Conservation (phyloP, 2,329 filamentous ascomycete genomes). For the Kalmusia sp. region DNA sequence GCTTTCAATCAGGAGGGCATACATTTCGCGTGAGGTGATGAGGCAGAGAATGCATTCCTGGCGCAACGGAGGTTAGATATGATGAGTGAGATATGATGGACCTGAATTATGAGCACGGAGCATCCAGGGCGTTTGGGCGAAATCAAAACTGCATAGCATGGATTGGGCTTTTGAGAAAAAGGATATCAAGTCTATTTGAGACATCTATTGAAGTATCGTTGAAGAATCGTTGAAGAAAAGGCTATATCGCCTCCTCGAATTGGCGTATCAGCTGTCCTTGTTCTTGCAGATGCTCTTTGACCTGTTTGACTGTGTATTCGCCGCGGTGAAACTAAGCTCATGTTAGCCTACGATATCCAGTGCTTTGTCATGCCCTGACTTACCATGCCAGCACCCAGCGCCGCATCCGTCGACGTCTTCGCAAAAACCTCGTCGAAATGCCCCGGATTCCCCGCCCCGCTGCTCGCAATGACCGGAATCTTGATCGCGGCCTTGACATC, state of each 20-base stretch:
- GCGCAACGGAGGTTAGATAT: no score
- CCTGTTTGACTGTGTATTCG: conserved; percentile 92
- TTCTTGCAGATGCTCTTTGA: conserved; percentile 80
- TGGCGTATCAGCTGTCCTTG: conserved; percentile 80
- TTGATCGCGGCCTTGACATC: conserved; percentile 86
- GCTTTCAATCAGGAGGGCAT: conserved; percentile 93
- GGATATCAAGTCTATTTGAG: neutral
- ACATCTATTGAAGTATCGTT: conserved; percentile 1
- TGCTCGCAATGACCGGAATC: conserved; percentile 95
- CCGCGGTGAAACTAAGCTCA: conserved; percentile 83
- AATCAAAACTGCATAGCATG: conserved; percentile 25
- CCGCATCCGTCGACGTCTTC: conserved; percentile 86
- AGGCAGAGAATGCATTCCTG: conserved; percentile 19
- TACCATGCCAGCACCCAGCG: conserved; percentile 91
- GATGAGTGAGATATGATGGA: no score
- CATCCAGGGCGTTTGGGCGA: conserved; percentile 22
- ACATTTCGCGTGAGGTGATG: conserved; percentile 65
- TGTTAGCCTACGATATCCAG: conserved; percentile 9
- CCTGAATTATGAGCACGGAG: no score
- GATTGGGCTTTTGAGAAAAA: no score
- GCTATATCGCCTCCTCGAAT: conserved; percentile 62
- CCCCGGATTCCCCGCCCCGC: conserved; percentile 83
- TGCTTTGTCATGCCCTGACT: conserved; percentile 35
- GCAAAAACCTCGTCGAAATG: conserved; percentile 94
- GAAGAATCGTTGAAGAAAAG: neutral